Evolutionary conservation across 2,329 filamentous ascomycete species (phyloP).

Genomic region (Ophiostoma ulmi): DNA sequence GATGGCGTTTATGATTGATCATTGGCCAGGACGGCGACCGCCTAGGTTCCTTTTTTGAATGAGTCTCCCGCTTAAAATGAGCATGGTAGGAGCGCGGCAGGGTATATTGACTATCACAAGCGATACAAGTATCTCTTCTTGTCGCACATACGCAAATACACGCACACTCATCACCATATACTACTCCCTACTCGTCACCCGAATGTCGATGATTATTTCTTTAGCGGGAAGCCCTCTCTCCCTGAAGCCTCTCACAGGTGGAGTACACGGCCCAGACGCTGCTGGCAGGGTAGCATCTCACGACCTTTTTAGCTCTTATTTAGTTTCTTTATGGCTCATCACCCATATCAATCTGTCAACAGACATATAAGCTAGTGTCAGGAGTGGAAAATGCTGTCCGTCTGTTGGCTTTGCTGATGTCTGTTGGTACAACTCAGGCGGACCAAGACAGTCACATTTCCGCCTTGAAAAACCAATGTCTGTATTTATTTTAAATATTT

Average conservation of each 20-base stretch:
- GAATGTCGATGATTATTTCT: neutral
- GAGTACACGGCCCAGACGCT: neutral
- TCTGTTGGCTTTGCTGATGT: neutral
- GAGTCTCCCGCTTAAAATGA: neutral
- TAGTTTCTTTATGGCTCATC: neutral
- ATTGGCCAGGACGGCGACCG: neutral
- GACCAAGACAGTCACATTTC: neutral
- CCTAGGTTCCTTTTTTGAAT: neutral
- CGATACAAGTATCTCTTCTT: neutral
- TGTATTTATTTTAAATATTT: neutral
- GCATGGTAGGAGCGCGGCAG: conserved; percentile 2
- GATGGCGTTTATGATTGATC: neutral
- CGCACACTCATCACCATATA: neutral
- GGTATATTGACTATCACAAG: neutral
- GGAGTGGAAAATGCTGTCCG: neutral
- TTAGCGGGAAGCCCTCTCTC: neutral
- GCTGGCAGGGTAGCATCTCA: conserved; percentile 1
- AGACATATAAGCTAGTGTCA: neutral
- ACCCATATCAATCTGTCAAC: neutral
- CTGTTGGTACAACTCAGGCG: neutral
- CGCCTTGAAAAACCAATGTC: neutral
- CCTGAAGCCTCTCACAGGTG: neutral
- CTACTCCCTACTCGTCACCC: neutral
- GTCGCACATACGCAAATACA: neutral
- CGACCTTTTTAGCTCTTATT: neutral